Percentiles rank a stretch among this genome's conserved stretches.
phyloP scores from a whole-genome alignment of 768 basidiomycete genomes.

The Agrocybe chaxingu region DNA sequence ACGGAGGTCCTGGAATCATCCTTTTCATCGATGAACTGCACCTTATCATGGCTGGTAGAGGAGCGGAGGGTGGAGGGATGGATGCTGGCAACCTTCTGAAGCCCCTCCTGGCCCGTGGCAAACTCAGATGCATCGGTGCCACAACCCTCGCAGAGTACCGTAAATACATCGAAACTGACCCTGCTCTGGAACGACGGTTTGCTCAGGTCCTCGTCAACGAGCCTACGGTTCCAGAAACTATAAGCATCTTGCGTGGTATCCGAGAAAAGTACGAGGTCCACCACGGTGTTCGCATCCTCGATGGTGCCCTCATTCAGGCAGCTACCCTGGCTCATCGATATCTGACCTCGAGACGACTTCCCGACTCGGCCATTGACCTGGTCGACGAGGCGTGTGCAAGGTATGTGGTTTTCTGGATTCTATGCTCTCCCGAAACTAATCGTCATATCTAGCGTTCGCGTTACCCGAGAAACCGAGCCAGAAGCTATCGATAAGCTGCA shows the following conservation, averaged over 20 bases:
- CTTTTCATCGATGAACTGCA: conserved; percentile 96
- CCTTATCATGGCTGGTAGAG: conserved; percentile 88
- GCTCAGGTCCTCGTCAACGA: conserved; percentile 94
- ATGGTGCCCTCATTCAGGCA: conserved; percentile 84
- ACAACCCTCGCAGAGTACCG: conserved; percentile 92
- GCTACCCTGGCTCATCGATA: conserved; percentile 93
- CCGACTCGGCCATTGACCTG: conserved; percentile 87
- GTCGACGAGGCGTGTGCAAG: conserved; percentile 91
- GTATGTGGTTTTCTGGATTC: conserved; percentile 33
- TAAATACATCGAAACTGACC: conserved; percentile 91
- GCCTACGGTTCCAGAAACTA: conserved; percentile 83
- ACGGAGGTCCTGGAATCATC: conserved; percentile 75
- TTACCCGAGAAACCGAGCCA: conserved; percentile 91
- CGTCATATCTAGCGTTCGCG: conserved; percentile 59
- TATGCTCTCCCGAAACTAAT: background rate
- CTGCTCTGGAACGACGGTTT: conserved; percentile 87
- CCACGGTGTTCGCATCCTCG: conserved; percentile 86
- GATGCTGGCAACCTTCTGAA: conserved; percentile 93
- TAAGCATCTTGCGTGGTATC: conserved; percentile 92
- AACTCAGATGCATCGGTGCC: conserved; percentile 75
- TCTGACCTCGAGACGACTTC: conserved; percentile 74
- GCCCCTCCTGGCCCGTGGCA: conserved; percentile 86
- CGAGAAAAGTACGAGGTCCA: conserved; percentile 92
- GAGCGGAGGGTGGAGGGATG: conserved; percentile 84
- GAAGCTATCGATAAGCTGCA: conserved; percentile 92